Evolutionary conservation across 2,329 filamentous ascomycete genomes (phyloP), one percentile per base, ranked within the genome.

Genomic region (Colletotrichum graminicola): DNA sequence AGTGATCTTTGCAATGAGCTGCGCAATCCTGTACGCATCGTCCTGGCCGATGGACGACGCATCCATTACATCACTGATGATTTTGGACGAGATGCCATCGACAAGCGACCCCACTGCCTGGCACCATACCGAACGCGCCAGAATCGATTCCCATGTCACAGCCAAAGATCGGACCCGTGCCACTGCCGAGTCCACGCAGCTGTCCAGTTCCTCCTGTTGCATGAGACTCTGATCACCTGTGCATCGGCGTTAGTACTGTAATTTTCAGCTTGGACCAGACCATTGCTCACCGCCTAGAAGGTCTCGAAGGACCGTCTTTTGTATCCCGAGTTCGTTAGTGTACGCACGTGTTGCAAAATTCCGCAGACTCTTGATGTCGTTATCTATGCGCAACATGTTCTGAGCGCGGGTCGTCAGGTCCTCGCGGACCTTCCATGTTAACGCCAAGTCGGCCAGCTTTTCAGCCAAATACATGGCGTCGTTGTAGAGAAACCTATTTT

Each of bases 401-500:
- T 84, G 84, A 1, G 88, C 87, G 14, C 85, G 82, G 2, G 82
- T 77, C 2, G 82, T 82, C 8, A 91, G 76, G 73, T 90, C 87
- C 7, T 84, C 80, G 2, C 89, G 85, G 26, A 81, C 76, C 74
- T 87, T 87, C 89, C 89, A 91, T 1, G 79, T 75, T 2, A 79
- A 76, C 0, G 83, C 79, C 66, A 90, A 85, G 1, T 85, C 84
- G 3, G 81, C 79, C 8, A 92, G 80, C 62, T 83, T 83, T 75
- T 91, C 89, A 1, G 89, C 85, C 10, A 93, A 81, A 77, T 91
- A 91, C 74, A 86, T 87, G 47, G 89, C 86, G 76, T 93, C 91
- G 72, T 92, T 93, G 76, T 92, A 92, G 6, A 92, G 82, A 73
- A 86, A 90, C 88, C 88, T 90, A 11, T 52, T 11, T 14, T 45